These are phyloP conservation scores for Phlebiopsis gigantea DNA, from an alignment of 768 basidiomycete species.

Conservation along the genomic window DNA sequence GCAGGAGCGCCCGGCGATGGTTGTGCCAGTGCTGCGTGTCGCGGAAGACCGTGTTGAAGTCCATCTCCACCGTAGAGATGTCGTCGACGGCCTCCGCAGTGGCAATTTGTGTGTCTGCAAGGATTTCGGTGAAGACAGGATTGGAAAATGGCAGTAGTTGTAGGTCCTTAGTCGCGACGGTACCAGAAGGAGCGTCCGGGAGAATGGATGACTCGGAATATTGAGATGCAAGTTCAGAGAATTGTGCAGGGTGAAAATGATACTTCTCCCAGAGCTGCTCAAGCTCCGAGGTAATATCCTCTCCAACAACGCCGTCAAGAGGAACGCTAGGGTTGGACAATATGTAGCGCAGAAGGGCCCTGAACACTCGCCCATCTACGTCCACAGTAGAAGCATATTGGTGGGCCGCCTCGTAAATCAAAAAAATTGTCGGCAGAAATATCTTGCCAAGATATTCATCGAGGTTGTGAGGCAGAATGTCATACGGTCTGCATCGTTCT, in stretches of 20 bases:
- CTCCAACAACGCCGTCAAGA: slow-evolving; percentile 26
- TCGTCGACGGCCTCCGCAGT: slow-evolving; percentile 14
- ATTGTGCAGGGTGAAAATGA: slow-evolving; percentile 18
- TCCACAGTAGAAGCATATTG: slow-evolving; percentile 31
- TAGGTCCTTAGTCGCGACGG: slow-evolving; percentile 3
- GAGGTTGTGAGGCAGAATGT: slow-evolving; percentile 20
- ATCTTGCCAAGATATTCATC: slow-evolving; percentile 24
- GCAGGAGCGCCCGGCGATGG: slow-evolving; percentile 40
- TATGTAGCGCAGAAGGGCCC: slow-evolving; percentile 36
- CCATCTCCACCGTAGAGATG: slow-evolving; percentile 21
- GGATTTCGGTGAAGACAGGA: slow-evolving; percentile 35
- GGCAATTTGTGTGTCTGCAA: slow-evolving; percentile 29
- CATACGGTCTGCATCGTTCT: slow-evolving; percentile 32
- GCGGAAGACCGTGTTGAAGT: slow-evolving; percentile 38
- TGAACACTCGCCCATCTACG: slow-evolving; percentile 50
- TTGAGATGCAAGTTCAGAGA: slow-evolving; percentile 24
- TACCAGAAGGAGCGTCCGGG: not conserved
- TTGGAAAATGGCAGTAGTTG: slow-evolving; percentile 34
- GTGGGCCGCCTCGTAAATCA: slow-evolving; percentile 21
- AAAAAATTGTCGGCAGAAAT: slow-evolving; percentile 39
- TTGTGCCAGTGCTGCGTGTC: slow-evolving; percentile 64
- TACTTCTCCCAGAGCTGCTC: slow-evolving; percentile 21
- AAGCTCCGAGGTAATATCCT: slow-evolving; percentile 21
- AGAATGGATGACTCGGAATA: slow-evolving; percentile 9
- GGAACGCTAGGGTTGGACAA: slow-evolving; percentile 19